Percentiles rank a stretch among this genome's conserved stretches.
Conservation (phyloP, 2,329 filamentous ascomycete genomes). For the Neopestalotiopsis clavispora region DNA sequence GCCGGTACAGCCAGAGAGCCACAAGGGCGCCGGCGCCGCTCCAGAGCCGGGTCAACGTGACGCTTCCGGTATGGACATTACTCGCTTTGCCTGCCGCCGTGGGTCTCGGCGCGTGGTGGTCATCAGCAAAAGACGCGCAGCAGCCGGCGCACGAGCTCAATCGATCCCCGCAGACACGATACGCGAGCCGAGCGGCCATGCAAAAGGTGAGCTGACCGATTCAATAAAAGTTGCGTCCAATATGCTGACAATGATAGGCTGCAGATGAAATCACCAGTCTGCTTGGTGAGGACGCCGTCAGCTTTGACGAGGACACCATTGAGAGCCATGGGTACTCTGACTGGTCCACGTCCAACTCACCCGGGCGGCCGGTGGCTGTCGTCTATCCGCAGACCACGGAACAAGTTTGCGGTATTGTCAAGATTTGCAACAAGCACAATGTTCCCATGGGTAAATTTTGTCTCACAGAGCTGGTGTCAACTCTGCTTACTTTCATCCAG, state of each 20-base stretch:
- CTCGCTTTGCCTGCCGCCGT: neutral
- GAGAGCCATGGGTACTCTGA: constrained; percentile 71
- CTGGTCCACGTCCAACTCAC: constrained; percentile 72
- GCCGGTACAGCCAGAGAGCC: neutral
- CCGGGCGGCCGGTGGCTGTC: constrained; percentile 66
- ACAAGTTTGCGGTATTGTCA: constrained; percentile 67
- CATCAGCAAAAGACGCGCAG: neutral
- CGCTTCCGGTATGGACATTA: neutral
- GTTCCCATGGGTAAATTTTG: constrained; percentile 64
- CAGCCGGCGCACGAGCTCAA: neutral
- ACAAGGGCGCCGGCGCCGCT: neutral
- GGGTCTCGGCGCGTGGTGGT: neutral
- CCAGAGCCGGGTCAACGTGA: neutral
- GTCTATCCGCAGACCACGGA: constrained; percentile 68
- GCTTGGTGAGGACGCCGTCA: constrained; percentile 65
- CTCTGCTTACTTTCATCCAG: constrained; percentile 33
- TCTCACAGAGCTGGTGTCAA: neutral
- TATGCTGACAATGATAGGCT: constrained; percentile 43
- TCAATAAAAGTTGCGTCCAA: neutral
- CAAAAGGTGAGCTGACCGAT: neutral
- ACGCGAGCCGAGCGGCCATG: neutral
- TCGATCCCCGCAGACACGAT: neutral
- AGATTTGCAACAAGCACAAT: constrained; percentile 63
- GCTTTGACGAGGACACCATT: constrained; percentile 67
- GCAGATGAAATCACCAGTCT: constrained; percentile 57